phyloP scores from a whole-genome alignment of 441 rosid genomes.

The Hura crepitans region DNA sequence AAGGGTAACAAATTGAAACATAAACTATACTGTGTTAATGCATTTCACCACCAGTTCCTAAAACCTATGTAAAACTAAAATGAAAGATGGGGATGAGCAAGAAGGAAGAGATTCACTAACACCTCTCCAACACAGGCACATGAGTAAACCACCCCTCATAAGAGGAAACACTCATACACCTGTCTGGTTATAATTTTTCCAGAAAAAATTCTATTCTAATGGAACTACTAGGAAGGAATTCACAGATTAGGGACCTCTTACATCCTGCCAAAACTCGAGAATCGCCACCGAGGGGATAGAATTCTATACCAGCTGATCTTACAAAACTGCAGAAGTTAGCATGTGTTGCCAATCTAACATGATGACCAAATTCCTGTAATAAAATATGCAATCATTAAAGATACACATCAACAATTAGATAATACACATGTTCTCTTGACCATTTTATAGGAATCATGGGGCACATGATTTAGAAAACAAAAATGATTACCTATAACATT shows the following conservation, averaged over 20 bases:
- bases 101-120: neutral
- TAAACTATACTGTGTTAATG: neutral
- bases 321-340: constrained; percentile 76
- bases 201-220: constrained; percentile 9
- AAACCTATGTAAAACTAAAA: neutral
- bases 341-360: constrained; percentile 94
- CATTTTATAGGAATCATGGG: neutral
- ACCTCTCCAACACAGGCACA: neutral
- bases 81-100: neutral
- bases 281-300: constrained; percentile 94
- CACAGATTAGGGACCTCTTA: constrained; percentile 44
- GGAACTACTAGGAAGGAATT: constrained; percentile 25
- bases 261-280: constrained; percentile 95
- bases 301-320: constrained; percentile 78
- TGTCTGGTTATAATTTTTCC: neutral
- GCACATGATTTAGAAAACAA: neutral
- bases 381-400: constrained; percentile 19
- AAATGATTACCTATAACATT: neutral
- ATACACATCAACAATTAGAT: constrained; percentile 1
- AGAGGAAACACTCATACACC: neutral
- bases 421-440: neutral
- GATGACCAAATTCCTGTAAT: constrained; percentile 92
- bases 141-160: neutral
- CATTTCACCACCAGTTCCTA: constrained; percentile 7
- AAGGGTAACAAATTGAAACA: neutral